These are phyloP conservation scores for Clonostachys chloroleuca DNA, from an alignment of 2,329 filamentous ascomycete species.

Conservation along the genomic window DNA sequence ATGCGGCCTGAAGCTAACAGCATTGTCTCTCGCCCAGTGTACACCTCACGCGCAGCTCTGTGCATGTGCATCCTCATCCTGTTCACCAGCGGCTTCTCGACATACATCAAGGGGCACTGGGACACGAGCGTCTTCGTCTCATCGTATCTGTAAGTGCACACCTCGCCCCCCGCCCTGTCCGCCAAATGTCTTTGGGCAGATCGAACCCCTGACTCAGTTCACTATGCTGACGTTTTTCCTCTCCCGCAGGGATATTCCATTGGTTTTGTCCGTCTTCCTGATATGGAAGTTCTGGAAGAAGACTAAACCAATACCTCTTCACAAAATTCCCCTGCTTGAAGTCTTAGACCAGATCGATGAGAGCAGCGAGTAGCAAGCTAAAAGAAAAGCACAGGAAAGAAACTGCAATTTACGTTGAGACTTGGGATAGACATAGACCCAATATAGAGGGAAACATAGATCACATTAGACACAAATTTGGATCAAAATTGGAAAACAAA, in stretches of 20 bases:
- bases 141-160: constrained; percentile 50
- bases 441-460: background rate
- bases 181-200: background rate
- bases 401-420: too few relatives aligned
- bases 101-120: constrained; percentile 58
- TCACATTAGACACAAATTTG: background rate
- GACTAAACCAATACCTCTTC: constrained; percentile 47
- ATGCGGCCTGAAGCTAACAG: background rate
- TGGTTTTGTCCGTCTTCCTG: constrained; percentile 50
- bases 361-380: background rate
- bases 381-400: background rate
- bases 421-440: too few relatives aligned
- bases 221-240: background rate
- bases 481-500: background rate
- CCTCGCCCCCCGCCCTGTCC: too few relatives aligned
- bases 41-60: constrained; percentile 57
- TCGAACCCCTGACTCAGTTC: background rate
- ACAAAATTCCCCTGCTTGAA: constrained; percentile 44
- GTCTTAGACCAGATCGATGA: constrained; percentile 43
- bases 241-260: constrained; percentile 47
- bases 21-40: constrained; percentile 31
- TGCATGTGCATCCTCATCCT: constrained; percentile 59
- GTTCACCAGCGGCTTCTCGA: constrained; percentile 64
- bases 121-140: constrained; percentile 53
- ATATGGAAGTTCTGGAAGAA: constrained; percentile 65